Percentiles rank a stretch among this genome's conserved stretches.
These are phyloP conservation scores for Oryza meyeriana DNA, from an alignment of 176 grass and related monocot species.

Conservation along the genomic window DNA sequence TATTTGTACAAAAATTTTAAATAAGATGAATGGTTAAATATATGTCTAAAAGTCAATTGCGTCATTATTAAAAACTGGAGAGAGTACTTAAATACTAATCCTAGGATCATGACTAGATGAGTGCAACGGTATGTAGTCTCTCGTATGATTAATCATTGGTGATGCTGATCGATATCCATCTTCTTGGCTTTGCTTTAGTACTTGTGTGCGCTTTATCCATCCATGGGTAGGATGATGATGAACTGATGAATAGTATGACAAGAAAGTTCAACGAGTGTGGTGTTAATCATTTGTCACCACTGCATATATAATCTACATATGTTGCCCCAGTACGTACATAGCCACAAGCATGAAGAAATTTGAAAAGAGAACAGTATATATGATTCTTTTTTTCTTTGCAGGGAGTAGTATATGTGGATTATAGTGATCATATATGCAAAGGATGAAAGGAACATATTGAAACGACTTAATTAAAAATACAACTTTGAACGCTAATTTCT, in stretches of 20 bases:
- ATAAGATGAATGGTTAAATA: too few relatives aligned
- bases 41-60: too few relatives aligned
- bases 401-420: neutral
- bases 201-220: neutral
- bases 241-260: neutral
- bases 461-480: too few relatives aligned
- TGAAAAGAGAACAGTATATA: neutral
- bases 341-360: neutral
- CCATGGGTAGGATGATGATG: neutral
- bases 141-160: neutral
- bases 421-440: neutral
- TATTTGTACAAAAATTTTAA: too few relatives aligned
- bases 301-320: neutral
- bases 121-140: neutral
- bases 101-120: neutral
- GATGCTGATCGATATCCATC: neutral
- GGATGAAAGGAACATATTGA: too few relatives aligned
- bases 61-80: too few relatives aligned
- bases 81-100: too few relatives aligned
- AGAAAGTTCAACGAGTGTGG: neutral
- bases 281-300: neutral
- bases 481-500: too few relatives aligned
- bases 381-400: too few relatives aligned
- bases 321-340: too few relatives aligned
- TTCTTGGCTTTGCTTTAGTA: neutral